Percentiles rank a stretch among this genome's conserved stretches.
Evolutionary conservation across 495 filamentous ascomycete genomes (phyloP).

Genomic region (Haplographium delicatum): DNA sequence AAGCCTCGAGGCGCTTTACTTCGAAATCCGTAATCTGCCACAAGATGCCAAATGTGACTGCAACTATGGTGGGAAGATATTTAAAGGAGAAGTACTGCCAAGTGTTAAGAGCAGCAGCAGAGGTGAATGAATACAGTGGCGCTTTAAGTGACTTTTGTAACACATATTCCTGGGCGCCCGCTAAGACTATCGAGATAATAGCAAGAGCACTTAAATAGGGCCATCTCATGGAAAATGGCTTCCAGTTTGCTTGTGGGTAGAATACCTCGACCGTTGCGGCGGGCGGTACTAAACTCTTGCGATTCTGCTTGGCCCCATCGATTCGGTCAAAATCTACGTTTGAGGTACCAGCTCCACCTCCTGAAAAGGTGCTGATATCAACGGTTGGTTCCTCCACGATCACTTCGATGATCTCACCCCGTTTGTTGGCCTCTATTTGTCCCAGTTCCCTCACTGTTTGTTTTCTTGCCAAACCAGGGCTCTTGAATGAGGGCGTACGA

Average conservation of each 20-base stretch:
- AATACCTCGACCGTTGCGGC: slow-evolving; percentile 36
- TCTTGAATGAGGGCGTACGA: slow-evolving; percentile 20
- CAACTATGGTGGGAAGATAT: slow-evolving; percentile 63
- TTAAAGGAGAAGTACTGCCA: slow-evolving; percentile 62
- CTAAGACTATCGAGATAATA: slow-evolving; percentile 50
- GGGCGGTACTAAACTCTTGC: slow-evolving; percentile 1
- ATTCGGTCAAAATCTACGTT: slow-evolving; percentile 9
- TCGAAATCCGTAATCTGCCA: slow-evolving; percentile 75
- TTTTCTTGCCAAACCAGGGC: slow-evolving; percentile 23
- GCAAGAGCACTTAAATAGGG: slow-evolving; percentile 55
- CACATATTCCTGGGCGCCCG: slow-evolving; percentile 52
- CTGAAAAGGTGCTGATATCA: slow-evolving; percentile 35
- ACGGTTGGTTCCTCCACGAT: slow-evolving; percentile 36
- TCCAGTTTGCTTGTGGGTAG: slow-evolving; percentile 63
- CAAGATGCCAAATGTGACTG: slow-evolving; percentile 65
- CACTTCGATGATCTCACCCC: slow-evolving; percentile 46
- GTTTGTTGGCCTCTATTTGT: slow-evolving; percentile 46
- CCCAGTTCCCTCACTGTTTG: slow-evolving; percentile 37
- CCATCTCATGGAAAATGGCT: slow-evolving; percentile 64
- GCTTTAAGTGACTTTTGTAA: slow-evolving; percentile 49
- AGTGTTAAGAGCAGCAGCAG: slow-evolving; percentile 44
- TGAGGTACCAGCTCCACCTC: slow-evolving; percentile 13
- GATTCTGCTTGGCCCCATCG: neutral
- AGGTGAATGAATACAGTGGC: slow-evolving; percentile 44
- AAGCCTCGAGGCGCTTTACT: slow-evolving; percentile 67